A percentile compares a stretch with the other conserved stretches of the same genome.
phyloP scores from a whole-genome alignment of 805 yeast genomes.

The Pichia insulana region DNA sequence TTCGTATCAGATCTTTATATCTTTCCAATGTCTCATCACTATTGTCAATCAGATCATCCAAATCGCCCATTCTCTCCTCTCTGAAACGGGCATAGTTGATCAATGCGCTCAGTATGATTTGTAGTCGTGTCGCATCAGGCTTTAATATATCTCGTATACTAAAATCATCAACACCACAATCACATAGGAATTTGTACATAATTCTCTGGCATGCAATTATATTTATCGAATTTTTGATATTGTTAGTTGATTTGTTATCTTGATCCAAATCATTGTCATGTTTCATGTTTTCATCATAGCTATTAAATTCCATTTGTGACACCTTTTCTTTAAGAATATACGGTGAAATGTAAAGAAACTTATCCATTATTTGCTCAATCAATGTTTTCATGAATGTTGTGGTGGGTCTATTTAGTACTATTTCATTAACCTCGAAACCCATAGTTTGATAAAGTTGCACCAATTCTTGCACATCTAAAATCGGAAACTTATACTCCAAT shows the following conservation, averaged over 20 bases:
- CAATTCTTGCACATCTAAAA: conserved; percentile 24
- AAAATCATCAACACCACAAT: conserved; percentile 74
- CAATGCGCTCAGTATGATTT: conserved; percentile 68
- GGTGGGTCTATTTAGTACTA: conserved; percentile 25
- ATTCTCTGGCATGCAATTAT: conserved; percentile 51
- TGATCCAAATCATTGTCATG: background rate
- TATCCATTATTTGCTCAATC: conserved; percentile 28
- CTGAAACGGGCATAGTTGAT: conserved; percentile 80
- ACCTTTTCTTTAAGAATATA: conserved; percentile 21
- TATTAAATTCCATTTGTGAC: conserved; percentile 16
- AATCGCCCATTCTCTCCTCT: conserved; percentile 64
- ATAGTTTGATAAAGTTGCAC: conserved; percentile 21
- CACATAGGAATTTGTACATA: conserved; percentile 52
- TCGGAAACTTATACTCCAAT: conserved; percentile 27
- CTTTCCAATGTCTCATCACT: conserved; percentile 43
- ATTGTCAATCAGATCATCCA: conserved; percentile 50
- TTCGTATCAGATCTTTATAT: conserved; percentile 35
- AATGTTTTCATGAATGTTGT: conserved; percentile 25
- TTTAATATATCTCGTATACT: conserved; percentile 62
- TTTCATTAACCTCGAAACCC: conserved; percentile 25
- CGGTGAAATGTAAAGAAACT: conserved; percentile 27
- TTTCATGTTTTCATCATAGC: background rate
- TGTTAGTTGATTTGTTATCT: conserved; percentile 9
- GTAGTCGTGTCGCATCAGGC: conserved; percentile 64
- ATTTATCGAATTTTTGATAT: conserved; percentile 33